Base-by-base conservation (phyloP, 768 basidiomycete species). In the Cubamyces sp. region DNA sequence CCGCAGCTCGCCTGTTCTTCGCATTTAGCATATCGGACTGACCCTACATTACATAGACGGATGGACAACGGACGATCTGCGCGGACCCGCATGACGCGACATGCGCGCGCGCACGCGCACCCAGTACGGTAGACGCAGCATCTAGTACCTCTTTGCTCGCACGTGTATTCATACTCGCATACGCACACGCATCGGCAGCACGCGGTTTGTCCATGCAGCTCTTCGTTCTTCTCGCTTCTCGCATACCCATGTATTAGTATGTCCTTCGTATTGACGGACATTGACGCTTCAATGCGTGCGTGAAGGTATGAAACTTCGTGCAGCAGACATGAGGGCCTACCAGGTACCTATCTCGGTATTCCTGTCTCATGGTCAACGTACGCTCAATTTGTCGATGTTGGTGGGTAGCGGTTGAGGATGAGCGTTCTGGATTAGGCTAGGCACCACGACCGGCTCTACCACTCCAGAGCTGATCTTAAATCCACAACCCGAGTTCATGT, bases 101-200 rank as follows among this genome's bases (percentile, higher is more conserved):
- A 34, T 11, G 34, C 34, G 34, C 34, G 50, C 42, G 41, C 57
- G 49, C 57, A 34, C 57, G 45, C 43, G 45, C 40, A 23, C n/a
- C 18, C 52, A 39, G 28, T 58, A 58, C 52, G 39, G 53, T 60
- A 60, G 46, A 55, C 48, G 60, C 53, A 61, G 53, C 60, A 51
- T 34, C 34, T 49, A 55, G 53, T 52, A 34, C 34, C 34, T 11
- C 9, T 45, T 16, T 54, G 34, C 53, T n/a, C 60, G 52, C 60
- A 54, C 60, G 52, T 54, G 53, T 61, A 54, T 54, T 50, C 53
- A 30, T 55, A 61, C 53, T 28, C 55, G 57, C 41, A 30, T 46
- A 30, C 48, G 48, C 23, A 28, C 48, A 50, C 30, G 28, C 41
- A 23, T 9, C 28, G 11, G 25, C 48, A 11, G 14, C 52, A 54